phyloP scores from a whole-genome alignment of 1,284 basidiomycete species.

The Ceratobasidium sp. region DNA sequence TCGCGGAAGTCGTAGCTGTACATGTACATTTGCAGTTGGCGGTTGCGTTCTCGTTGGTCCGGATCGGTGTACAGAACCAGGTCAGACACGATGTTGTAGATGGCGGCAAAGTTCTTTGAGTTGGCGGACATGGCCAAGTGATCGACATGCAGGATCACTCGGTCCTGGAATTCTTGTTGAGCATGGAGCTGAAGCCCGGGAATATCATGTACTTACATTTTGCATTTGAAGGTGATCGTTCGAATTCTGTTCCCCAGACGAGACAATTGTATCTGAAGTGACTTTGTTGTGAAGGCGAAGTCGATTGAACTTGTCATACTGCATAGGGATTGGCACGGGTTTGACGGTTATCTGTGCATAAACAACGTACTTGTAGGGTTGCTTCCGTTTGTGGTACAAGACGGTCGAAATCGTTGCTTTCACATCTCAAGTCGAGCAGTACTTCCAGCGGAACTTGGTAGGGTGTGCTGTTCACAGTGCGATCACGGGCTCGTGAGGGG shows the following conservation, averaged over 20 bases:
- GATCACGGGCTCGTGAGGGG: slow-evolving; percentile 65
- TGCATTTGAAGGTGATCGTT: slow-evolving; percentile 83
- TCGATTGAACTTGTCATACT: slow-evolving; percentile 96
- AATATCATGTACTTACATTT: slow-evolving; percentile 65
- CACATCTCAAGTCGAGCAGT: slow-evolving; percentile 84
- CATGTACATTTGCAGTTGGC: slow-evolving; percentile 85
- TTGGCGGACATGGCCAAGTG: slow-evolving; percentile 91
- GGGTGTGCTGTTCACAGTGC: slow-evolving; percentile 62
- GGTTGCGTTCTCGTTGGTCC: slow-evolving; percentile 79
- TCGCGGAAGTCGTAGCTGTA: slow-evolving; percentile 95
- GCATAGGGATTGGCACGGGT: slow-evolving; percentile 51
- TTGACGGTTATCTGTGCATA: background rate
- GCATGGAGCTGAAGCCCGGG: slow-evolving; percentile 26
- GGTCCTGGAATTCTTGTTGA: slow-evolving; percentile 68
- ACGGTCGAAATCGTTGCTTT: slow-evolving; percentile 87
- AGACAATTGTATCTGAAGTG: slow-evolving; percentile 63
- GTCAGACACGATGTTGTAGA: slow-evolving; percentile 91
- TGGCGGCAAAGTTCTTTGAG: slow-evolving; percentile 86
- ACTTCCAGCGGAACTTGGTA: slow-evolving; percentile 87
- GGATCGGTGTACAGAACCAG: slow-evolving; percentile 91
- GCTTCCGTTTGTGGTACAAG: slow-evolving; percentile 92
- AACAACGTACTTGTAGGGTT: slow-evolving; percentile 62
- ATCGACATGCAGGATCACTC: slow-evolving; percentile 84
- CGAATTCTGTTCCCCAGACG: slow-evolving; percentile 58
- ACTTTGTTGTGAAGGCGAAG: slow-evolving; percentile 83